Conservation (phyloP, 2,329 filamentous ascomycete genomes). For the Macrophomina pseudophaseolina region DNA sequence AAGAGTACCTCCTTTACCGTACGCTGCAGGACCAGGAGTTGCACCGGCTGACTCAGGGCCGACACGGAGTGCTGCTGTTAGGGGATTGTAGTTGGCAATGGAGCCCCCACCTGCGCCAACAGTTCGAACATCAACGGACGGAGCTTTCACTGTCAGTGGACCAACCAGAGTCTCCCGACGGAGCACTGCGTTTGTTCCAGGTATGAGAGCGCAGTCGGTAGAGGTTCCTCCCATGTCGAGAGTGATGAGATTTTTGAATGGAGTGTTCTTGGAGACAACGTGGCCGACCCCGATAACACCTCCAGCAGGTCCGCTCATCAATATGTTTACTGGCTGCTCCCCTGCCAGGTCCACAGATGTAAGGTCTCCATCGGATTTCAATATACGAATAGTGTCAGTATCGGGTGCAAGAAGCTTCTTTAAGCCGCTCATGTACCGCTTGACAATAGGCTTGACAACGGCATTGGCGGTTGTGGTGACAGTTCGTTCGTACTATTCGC, state of each 20-base stretch:
- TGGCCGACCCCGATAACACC: constrained; percentile 57
- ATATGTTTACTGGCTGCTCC: constrained; percentile 54
- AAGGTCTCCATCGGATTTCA: constrained; percentile 57
- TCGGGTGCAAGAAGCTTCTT: constrained; percentile 47
- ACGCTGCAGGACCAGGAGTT: constrained; percentile 55
- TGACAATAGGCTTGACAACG: constrained; percentile 55
- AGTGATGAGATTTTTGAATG: constrained; percentile 56
- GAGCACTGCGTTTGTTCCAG: constrained; percentile 50
- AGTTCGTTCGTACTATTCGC: constrained; percentile 49
- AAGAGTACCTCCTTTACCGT: constrained; percentile 52
- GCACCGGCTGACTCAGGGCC: constrained; percentile 58
- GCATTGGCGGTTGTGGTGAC: constrained; percentile 56
- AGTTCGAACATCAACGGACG: constrained; percentile 56
- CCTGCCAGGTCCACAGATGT: constrained; percentile 53
- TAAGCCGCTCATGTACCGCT: constrained; percentile 52
- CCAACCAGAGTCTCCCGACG: constrained; percentile 54
- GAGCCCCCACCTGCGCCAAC: constrained; percentile 58
- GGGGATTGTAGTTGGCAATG: constrained; percentile 54
- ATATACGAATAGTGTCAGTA: constrained; percentile 53
- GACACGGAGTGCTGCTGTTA: constrained; percentile 56
- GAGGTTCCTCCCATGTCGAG: constrained; percentile 59
- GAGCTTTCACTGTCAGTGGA: constrained; percentile 51
- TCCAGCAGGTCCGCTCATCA: constrained; percentile 58
- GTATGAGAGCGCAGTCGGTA: constrained; percentile 55
- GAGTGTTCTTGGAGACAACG: constrained; percentile 51